Base-by-base conservation (phyloP, 805 yeast genomes). In the Suhomyces xylopsoci region DNA sequence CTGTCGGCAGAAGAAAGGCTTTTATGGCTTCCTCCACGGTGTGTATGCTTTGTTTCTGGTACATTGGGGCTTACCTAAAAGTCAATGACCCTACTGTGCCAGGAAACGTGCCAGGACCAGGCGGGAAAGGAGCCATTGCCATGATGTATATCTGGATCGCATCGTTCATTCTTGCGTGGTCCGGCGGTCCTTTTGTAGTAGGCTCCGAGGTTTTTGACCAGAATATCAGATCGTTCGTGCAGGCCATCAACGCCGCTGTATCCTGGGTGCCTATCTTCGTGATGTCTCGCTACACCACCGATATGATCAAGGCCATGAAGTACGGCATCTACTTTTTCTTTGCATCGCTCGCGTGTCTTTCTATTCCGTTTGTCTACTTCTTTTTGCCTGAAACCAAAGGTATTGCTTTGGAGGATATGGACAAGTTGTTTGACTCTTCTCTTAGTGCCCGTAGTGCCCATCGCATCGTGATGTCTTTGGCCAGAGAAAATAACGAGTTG, bases 141-240 rank as follows among this genome's bases (percentile, higher is more conserved):
- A 60, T 70, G 66, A 71, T 73, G 75, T 73, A 72, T 56, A 59
- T 73, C 38, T 73, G 76, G 76, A 69, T 72, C 26, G 76, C 75
- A 5, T 67, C 74, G 3, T 73, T 72, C 48, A 72, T 72, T 20
- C 60, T 66, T 40, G 75, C 74, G 5, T 72, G 76, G 77, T 67
- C 73, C 6, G 75, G 73, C 1, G 75, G 75, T 19, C 77, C 76
- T 6, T 73, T 68, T 57, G 75, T 73, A 20, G 69, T 71, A 38
- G 76, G 77, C 3, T 55, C 69, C 43, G 77, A 73, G 54, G 67
- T 72, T 4, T 73, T 70, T 55, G 76, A 71, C 59, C 75, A 70
- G 56, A 71, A 72, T 51, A 69, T 73, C 55, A 59, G 77, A 48
- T 66, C 74, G 17, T 71, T 73, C 49, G 73, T 68, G 34, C 75